Conservation (phyloP, 2,329 filamentous ascomycete genomes). For the Sporothrix pallida region DNA sequence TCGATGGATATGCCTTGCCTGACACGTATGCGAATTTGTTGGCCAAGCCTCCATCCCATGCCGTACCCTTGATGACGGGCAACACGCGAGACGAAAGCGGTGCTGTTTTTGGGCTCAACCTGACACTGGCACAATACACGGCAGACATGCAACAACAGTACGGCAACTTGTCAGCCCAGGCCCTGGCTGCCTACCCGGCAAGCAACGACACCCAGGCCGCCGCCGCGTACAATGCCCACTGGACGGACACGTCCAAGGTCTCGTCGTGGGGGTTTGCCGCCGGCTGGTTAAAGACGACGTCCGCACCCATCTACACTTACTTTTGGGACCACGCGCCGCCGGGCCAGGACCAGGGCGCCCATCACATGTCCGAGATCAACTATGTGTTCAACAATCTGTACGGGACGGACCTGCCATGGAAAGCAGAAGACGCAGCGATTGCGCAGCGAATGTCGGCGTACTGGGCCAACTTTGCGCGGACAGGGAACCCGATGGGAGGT, state of each 20-base stretch:
- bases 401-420: conserved; percentile 7
- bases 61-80: not conserved
- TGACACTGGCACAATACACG: not conserved
- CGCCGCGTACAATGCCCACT: conserved; percentile 11
- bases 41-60: not conserved
- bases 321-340: conserved; percentile 22
- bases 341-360: not conserved
- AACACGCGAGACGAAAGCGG: conserved; percentile 16
- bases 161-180: not conserved
- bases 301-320: conserved; percentile 2
- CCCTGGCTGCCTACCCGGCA: not conserved
- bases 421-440: not conserved
- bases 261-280: conserved; percentile 3
- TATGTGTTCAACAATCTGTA: conserved; percentile 14
- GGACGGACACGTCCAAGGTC: not conserved
- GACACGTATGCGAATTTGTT: conserved; percentile 9
- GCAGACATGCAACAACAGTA: not conserved
- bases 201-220: conserved; percentile 1
- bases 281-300: not conserved
- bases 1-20: not conserved
- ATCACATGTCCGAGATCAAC: conserved; percentile 19
- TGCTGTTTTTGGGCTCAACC: not conserved
- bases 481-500: not conserved
- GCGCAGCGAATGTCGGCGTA: not conserved
- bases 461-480: conserved; percentile 23